A percentile compares a stretch with the other conserved stretches of the same genome.
phyloP scores from a whole-genome alignment of 2,329 filamentous ascomycete genomes.

The Fusarium penzigii region DNA sequence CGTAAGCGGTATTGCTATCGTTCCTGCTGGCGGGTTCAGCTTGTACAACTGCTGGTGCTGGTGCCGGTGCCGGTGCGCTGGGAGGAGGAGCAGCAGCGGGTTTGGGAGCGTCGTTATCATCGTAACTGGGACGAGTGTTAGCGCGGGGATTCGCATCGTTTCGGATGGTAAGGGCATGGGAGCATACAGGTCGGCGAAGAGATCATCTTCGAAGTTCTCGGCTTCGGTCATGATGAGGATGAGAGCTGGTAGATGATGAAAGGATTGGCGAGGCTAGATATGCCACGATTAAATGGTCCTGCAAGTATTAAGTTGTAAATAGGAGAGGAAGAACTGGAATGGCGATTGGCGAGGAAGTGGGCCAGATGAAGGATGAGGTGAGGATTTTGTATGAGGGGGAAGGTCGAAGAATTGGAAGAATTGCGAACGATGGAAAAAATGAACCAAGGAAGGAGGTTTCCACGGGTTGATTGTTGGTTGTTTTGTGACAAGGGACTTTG shows the following conservation, averaged over 20 bases:
- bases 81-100: slow-evolving; percentile 30
- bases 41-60: slow-evolving; percentile 29
- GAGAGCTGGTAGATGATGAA: slow-evolving; percentile 4
- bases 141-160: slow-evolving; percentile 8
- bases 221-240: slow-evolving; percentile 67
- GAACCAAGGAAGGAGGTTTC: background rate
- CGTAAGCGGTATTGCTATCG: slow-evolving; percentile 19
- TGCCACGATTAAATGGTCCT: background rate
- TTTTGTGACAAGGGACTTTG: background rate
- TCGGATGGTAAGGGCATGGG: background rate
- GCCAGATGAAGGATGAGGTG: background rate
- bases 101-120: slow-evolving; percentile 59
- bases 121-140: slow-evolving; percentile 52
- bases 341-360: background rate
- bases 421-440: background rate
- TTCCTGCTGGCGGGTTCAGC: slow-evolving; percentile 30
- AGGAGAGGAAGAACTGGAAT: background rate
- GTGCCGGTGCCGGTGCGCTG: slow-evolving; percentile 28
- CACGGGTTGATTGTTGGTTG: background rate
- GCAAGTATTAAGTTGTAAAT: background rate
- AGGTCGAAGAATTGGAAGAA: background rate
- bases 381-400: background rate
- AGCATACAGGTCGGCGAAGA: slow-evolving; percentile 87
- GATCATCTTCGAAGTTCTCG: slow-evolving; percentile 87
- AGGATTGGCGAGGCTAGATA: slow-evolving; percentile 5